These are phyloP conservation scores for Verticillium zaregamsianum DNA, from an alignment of 2,329 filamentous ascomycete genomes.

Conservation along the genomic window DNA sequence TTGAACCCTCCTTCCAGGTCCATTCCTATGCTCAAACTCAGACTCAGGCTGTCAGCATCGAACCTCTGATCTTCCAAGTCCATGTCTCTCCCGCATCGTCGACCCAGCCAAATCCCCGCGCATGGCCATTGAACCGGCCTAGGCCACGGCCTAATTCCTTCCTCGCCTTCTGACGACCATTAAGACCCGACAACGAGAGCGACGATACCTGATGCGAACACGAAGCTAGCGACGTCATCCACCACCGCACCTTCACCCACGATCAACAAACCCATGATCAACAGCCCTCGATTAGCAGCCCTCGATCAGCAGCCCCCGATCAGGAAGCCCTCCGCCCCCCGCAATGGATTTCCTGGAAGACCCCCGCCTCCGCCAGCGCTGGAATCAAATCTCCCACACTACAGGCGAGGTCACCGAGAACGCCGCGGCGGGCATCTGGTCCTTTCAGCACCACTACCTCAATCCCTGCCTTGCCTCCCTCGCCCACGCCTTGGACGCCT, in stretches of 20 bases:
- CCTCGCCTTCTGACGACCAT: neutral
- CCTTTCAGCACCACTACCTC: constrained; percentile 82
- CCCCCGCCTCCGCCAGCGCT: constrained; percentile 84
- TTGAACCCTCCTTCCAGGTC: too few species aligned
- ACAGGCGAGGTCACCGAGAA: constrained; percentile 87
- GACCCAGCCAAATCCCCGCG: neutral
- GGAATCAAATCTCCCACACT: constrained; percentile 89
- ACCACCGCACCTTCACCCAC: neutral
- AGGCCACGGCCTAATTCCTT: neutral
- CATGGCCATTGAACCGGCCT: neutral
- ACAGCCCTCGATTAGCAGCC: too few species aligned
- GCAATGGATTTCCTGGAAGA: constrained; percentile 65
- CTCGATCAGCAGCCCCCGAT: too few species aligned
- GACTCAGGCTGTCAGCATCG: neutral
- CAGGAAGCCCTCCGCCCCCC: neutral
- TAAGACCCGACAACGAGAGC: neutral
- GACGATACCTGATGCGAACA: neutral
- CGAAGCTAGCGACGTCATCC: constrained; percentile 1
- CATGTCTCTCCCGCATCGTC: neutral
- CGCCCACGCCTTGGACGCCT: constrained; percentile 64
- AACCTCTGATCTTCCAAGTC: neutral
- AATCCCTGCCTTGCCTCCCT: constrained; percentile 72
- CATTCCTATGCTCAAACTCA: too few species aligned
- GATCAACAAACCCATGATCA: neutral
- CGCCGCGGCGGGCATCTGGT: constrained; percentile 87